These are phyloP conservation scores for Fagopyrum tataricum DNA, from an alignment of 148 eudicot genomes.

Conservation along the genomic window DNA sequence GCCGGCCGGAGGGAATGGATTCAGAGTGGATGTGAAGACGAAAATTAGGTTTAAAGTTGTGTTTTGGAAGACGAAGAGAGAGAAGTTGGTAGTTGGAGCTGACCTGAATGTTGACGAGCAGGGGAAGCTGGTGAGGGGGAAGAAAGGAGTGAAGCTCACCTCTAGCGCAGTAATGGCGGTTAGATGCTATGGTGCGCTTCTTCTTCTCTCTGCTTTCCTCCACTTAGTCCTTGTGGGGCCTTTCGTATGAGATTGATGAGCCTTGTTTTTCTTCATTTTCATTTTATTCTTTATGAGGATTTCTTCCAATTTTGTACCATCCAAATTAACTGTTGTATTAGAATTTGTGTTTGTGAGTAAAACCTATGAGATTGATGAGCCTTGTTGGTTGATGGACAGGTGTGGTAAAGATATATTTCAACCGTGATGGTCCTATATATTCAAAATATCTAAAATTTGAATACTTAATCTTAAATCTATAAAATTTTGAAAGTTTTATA, in stretches of 20 bases:
- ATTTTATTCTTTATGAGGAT: background rate
- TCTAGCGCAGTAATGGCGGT: slow-evolving; percentile 22
- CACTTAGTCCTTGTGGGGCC: background rate
- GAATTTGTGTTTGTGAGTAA: background rate
- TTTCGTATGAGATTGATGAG: background rate
- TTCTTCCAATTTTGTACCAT: background rate
- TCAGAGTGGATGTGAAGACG: slow-evolving; percentile 55
- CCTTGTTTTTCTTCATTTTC: no score
- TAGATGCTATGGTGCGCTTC: slow-evolving; percentile 2
- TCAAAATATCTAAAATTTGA: no score
- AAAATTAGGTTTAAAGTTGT: slow-evolving; percentile 43
- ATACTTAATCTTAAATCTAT: no score
- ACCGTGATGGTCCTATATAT: no score
- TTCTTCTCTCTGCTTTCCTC: background rate
- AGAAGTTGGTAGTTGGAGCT: slow-evolving; percentile 30
- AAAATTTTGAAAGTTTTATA: no score
- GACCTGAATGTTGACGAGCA: slow-evolving; percentile 34
- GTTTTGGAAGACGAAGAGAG: slow-evolving; percentile 50
- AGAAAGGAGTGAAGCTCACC: slow-evolving; percentile 39
- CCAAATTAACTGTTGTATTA: background rate
- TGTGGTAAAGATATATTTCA: no score
- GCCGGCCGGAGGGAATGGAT: slow-evolving; percentile 20
- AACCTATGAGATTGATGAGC: no score
- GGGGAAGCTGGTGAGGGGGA: slow-evolving; percentile 30
- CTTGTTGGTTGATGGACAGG: no score